Conservation (phyloP, 2,329 filamentous ascomycete genomes). For the Arthrobotrys iridis region DNA sequence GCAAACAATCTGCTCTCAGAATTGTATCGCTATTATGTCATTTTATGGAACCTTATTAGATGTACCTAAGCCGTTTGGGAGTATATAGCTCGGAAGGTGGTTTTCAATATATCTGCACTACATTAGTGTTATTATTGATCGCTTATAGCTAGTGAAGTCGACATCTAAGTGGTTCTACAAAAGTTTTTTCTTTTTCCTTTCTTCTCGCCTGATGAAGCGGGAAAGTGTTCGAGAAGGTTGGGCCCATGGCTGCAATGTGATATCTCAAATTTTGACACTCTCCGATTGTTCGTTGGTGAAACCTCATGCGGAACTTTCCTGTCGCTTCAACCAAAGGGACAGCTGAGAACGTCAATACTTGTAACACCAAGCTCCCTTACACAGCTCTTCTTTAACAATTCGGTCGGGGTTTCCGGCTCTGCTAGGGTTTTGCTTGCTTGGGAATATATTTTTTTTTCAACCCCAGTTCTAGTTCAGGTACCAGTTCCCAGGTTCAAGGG, state of each 20-base stretch:
- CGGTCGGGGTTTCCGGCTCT: constrained; percentile 4
- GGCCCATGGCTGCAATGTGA: too few relatives aligned
- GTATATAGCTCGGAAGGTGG: neutral
- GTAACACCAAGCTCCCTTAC: neutral
- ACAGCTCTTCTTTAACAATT: neutral
- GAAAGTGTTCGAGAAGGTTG: neutral
- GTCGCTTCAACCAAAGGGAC: too few relatives aligned
- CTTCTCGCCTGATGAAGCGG: neutral
- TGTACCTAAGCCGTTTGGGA: neutral
- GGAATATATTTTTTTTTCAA: neutral
- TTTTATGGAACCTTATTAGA: neutral
- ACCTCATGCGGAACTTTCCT: too few relatives aligned
- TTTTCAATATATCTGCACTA: constrained; percentile 2
- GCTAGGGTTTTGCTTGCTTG: neutral
- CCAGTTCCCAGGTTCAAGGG: constrained; percentile 18
- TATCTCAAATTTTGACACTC: too few relatives aligned
- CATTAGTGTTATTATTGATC: too few relatives aligned
- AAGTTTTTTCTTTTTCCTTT: too few relatives aligned
- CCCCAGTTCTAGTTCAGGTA: neutral
- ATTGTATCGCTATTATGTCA: too few relatives aligned
- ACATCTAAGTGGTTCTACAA: too few relatives aligned
- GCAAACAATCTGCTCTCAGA: too few relatives aligned
- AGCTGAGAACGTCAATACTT: too few relatives aligned
- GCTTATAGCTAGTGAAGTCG: too few relatives aligned
- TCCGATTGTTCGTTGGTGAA: too few relatives aligned